Evolutionary conservation across 805 yeast genomes (phyloP), one percentile per base, ranked within the genome.

Genomic region (Sugiyamaella mastotermitis): DNA sequence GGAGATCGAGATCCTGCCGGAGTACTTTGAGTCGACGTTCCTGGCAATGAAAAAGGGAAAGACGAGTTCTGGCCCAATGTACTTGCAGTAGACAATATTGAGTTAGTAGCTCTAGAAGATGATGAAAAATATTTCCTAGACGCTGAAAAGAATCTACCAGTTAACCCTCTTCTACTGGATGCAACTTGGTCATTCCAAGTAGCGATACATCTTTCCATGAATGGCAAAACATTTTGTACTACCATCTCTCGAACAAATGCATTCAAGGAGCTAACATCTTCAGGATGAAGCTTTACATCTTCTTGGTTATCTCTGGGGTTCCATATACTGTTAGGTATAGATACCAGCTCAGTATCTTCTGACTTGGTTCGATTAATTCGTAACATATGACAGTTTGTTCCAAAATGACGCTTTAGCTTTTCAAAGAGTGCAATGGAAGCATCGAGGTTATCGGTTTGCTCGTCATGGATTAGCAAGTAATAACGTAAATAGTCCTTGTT

Each of bases 101-200:
- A 41, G 17, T 32, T 50, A 16, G 56, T 51, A 21, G 50, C 50
- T 28, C 53, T 49, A 2, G 58, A 42, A 35, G 62, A 59, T 31
- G 63, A 50, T 38, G 61, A 57, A 37, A 65, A 41, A 18, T 67
- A 70, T 36, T 75, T 74, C 42, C 69, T 74, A 22, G 80, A 78
- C 2, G 71, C 92, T 38, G 72, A 74, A 60, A 80, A 84, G 47
- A 80, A 72, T 42, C 88, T 63, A 13, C 85, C 82, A 0, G 94
- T 73, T 15, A 84, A 62, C 18, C 94, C 83, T 47, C 78, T 78
- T 44, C 88, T 71, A 3, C 94, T 88, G 28, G 77, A 74, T 10
- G 86, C 73, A 3, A 82, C 69, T 51, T 78, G 83, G 49, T 87
- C 95, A 43, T 80, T 88, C 97, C 97, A 88, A 10, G 72, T 57